Percentiles rank a stretch among this genome's conserved stretches.
Evolutionary conservation across 1,139 yeast genomes (phyloP).

Genomic region (Williopsis jadinii): DNA sequence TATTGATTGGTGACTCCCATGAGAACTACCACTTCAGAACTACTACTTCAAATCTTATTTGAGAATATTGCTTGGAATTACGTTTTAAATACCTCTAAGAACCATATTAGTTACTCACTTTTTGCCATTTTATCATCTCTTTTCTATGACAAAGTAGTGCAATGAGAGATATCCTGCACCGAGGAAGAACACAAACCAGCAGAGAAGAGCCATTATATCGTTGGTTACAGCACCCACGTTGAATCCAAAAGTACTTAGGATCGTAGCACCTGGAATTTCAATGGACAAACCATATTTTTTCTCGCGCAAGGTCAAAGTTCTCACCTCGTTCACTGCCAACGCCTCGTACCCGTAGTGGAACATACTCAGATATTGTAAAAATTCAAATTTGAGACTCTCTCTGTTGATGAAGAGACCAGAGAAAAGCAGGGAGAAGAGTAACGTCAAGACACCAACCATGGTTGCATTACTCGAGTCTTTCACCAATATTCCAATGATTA

Average conservation of each 20-base stretch:
- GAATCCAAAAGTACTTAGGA: conserved; percentile 90
- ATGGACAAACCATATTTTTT: conserved; percentile 88
- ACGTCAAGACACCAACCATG: conserved; percentile 74
- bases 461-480: conserved; percentile 94
- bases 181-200: conserved; percentile 47
- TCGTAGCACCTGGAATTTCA: conserved; percentile 98
- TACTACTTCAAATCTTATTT: too few relatives aligned
- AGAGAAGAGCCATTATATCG: conserved; percentile 51
- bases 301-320: conserved; percentile 74
- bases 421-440: conserved; percentile 78
- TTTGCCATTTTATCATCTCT: conserved; percentile 34
- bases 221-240: conserved; percentile 66
- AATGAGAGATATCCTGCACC: conserved; percentile 68
- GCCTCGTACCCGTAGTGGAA: conserved; percentile 97
- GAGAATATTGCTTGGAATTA: too few relatives aligned
- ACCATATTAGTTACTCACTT: too few relatives aligned
- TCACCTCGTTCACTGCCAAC: conserved; percentile 87
- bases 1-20: too few relatives aligned
- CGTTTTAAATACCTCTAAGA: too few relatives aligned
- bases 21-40: too few relatives aligned
- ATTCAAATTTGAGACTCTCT: conserved; percentile 42
- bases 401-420: conserved; percentile 92
- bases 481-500: conserved; percentile 78
- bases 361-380: conserved; percentile 80
- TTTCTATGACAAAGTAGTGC: conserved; percentile 68